These are phyloP conservation scores for Globisporangium paroecandrum DNA, from an alignment of 352 stramenopile genomes.

Conservation along the genomic window DNA sequence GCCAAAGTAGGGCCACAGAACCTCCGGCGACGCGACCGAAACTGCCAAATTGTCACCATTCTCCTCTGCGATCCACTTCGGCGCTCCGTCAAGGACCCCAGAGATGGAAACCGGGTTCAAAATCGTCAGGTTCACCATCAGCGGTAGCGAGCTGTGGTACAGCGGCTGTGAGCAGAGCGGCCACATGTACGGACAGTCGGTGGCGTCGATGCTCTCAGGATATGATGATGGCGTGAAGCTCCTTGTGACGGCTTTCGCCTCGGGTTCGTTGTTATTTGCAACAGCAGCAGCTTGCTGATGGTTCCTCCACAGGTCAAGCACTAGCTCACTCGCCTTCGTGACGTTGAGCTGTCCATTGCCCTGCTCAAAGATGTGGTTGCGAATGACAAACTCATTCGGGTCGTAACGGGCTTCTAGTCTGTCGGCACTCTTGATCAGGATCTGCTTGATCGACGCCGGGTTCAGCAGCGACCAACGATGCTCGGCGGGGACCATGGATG, in stretches of 20 bases:
- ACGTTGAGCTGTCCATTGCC: slow-evolving; percentile 75
- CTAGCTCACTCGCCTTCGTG: slow-evolving; percentile 42
- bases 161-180: slow-evolving; percentile 79
- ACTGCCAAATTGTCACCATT: slow-evolving; percentile 53
- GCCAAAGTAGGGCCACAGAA: slow-evolving; percentile 65
- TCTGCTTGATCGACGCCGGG: slow-evolving; percentile 66
- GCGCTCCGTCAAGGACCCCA: slow-evolving; percentile 39
- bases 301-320: slow-evolving; percentile 36
- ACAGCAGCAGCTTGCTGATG: slow-evolving; percentile 25
- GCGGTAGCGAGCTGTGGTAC: slow-evolving; percentile 62
- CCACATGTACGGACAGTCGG: slow-evolving; percentile 86
- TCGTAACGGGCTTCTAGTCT: slow-evolving; percentile 32
- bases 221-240: slow-evolving; percentile 41
- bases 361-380: slow-evolving; percentile 86
- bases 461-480: slow-evolving; percentile 58
- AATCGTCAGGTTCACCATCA: slow-evolving; percentile 86
- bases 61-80: slow-evolving; percentile 44
- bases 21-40: slow-evolving; percentile 43
- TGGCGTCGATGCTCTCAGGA: slow-evolving; percentile 61
- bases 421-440: slow-evolving; percentile 57
- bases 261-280: slow-evolving; percentile 4
- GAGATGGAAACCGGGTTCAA: slow-evolving; percentile 57
- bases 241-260: slow-evolving; percentile 2
- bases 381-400: slow-evolving; percentile 36
- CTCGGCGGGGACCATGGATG: slow-evolving; percentile 59